Percentiles rank a stretch among this genome's conserved stretches.
Conservation (phyloP, 257 asterid genomes). For the Nyctanthes arbortristis region DNA sequence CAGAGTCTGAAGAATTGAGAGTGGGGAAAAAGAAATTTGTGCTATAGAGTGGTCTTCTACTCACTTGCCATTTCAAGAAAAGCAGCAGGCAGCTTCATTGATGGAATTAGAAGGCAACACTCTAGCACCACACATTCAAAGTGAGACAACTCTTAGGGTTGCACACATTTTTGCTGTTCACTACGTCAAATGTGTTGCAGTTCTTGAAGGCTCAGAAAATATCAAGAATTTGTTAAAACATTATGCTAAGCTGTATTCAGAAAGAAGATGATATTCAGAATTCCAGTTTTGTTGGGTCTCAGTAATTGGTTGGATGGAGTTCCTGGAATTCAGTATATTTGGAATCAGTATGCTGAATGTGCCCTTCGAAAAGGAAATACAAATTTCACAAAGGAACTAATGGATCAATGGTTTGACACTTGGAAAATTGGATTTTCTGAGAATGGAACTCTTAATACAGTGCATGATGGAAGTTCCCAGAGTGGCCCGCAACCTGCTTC, state of each 20-base stretch:
- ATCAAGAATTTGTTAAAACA: conserved; percentile 37
- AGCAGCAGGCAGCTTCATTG: conserved; percentile 34
- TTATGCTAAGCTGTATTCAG: conserved; percentile 39
- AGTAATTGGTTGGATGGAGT: conserved; percentile 41
- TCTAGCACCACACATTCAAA: conserved; percentile 33
- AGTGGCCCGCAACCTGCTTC: conserved; percentile 21
- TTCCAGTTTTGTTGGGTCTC: conserved; percentile 35
- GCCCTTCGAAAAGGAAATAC: conserved; percentile 31
- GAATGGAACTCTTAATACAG: neutral
- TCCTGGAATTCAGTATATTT: conserved; percentile 49
- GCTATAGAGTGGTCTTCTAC: conserved; percentile 42
- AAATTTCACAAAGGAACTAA: conserved; percentile 36
- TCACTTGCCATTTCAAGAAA: conserved; percentile 35
- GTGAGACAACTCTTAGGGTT: conserved; percentile 41
- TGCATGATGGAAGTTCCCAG: conserved; percentile 17
- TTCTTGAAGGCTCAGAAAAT: conserved; percentile 42
- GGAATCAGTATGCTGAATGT: conserved; percentile 47
- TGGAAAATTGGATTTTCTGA: conserved; percentile 19
- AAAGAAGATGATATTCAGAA: conserved; percentile 27
- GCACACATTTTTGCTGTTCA: conserved; percentile 46
- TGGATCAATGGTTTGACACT: conserved; percentile 39
- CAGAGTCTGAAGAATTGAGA: conserved; percentile 37
- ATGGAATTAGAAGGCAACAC: conserved; percentile 46
- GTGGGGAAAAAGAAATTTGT: conserved; percentile 43
- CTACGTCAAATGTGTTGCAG: conserved; percentile 43